Conservation (phyloP, 768 basidiomycete species). For the Podaxis sp. region DNA sequence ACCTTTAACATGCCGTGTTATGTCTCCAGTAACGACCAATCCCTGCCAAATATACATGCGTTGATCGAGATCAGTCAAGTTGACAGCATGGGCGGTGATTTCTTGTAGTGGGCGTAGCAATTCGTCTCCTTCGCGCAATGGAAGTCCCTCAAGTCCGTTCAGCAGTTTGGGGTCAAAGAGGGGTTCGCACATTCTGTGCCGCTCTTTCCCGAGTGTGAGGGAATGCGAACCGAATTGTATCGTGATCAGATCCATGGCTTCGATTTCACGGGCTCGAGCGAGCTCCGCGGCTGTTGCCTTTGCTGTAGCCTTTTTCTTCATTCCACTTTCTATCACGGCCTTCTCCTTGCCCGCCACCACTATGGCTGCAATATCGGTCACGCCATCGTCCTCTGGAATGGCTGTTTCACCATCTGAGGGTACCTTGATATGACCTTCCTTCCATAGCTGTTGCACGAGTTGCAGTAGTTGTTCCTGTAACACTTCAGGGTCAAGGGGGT, state of each 20-base stretch:
- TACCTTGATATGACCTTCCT: conserved; percentile 66
- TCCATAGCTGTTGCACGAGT: conserved; percentile 63
- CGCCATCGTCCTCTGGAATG: conserved; percentile 72
- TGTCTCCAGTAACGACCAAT: conserved; percentile 76
- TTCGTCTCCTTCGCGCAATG: conserved; percentile 21
- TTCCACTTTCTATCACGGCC: conserved; percentile 82
- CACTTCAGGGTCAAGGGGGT: conserved; percentile 42
- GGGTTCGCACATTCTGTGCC: conserved; percentile 90
- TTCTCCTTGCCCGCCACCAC: conserved; percentile 90
- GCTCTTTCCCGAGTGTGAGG: conserved; percentile 79
- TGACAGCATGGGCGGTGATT: conserved; percentile 62
- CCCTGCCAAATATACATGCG: conserved; percentile 77
- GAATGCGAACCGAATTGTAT: conserved; percentile 69
- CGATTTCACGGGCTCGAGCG: conserved; percentile 78
- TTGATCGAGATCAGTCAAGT: conserved; percentile 58
- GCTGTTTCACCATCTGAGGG: conserved; percentile 74
- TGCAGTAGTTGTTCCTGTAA: conserved; percentile 54
- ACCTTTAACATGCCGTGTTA: conserved; percentile 75
- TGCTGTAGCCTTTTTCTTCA: conserved; percentile 72
- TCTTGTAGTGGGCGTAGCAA: conserved; percentile 57
- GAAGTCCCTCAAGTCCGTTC: conserved; percentile 30
- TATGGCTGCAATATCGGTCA: conserved; percentile 88
- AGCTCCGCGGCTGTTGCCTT: conserved; percentile 78
- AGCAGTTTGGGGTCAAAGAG: conserved; percentile 74
- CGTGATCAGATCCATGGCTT: conserved; percentile 79